Conservation (phyloP, 441 rosid species). For the Gossypium lobatum region DNA sequence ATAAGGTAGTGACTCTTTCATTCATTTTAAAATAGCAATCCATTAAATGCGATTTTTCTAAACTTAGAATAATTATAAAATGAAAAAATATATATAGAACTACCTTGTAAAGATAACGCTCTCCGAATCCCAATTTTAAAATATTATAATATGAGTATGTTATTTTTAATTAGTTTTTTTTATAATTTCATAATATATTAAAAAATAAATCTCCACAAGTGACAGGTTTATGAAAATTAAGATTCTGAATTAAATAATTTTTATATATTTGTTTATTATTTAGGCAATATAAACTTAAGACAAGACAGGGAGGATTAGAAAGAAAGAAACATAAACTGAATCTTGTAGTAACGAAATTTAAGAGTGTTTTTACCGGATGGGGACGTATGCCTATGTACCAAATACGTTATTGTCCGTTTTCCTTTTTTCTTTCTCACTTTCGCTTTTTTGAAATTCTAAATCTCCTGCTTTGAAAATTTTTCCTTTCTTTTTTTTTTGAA, state of each 20-base stretch:
- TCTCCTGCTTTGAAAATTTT: not conserved
- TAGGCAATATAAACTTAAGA: not conserved
- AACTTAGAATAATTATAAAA: not conserved
- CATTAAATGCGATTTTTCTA: not conserved
- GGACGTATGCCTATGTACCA: not conserved
- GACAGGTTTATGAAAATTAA: no score
- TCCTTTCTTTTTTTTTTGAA: not conserved
- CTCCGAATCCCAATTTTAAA: not conserved
- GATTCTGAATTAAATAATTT: no score
- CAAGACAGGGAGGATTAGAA: not conserved
- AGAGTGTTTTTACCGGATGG: not conserved
- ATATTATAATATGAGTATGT: no score
- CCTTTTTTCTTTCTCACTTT: not conserved
- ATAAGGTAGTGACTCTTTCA: not conserved
- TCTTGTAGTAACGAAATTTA: not conserved
- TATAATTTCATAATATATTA: not conserved
- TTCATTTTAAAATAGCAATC: not conserved
- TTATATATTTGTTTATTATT: not conserved
- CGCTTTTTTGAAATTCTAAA: not conserved
- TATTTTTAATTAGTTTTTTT: not conserved
- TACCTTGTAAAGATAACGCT: not conserved
- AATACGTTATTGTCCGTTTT: not conserved
- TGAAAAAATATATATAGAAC: not conserved
- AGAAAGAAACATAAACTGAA: not conserved
- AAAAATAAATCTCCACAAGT: not conserved